These are phyloP conservation scores for Metschnikowia chrysomelidarum DNA, from an alignment of 805 yeast species.

Conservation along the genomic window DNA sequence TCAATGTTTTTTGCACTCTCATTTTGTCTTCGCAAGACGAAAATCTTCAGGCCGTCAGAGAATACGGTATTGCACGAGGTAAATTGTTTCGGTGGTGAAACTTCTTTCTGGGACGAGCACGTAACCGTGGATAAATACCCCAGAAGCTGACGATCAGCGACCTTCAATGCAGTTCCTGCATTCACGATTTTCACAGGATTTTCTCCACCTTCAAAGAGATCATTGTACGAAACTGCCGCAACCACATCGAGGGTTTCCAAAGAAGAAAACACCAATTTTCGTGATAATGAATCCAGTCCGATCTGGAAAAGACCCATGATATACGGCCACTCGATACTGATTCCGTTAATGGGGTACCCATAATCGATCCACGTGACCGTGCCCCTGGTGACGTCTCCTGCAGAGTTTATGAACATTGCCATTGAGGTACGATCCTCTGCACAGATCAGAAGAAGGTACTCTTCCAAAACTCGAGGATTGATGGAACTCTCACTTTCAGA, in stretches of 20 bases:
- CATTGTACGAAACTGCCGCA: conserved; percentile 2
- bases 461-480: conserved; percentile 19
- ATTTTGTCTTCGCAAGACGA: conserved; percentile 5
- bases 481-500: too few relatives aligned
- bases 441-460: conserved; percentile 33
- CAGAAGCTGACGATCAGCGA: conserved; percentile 14
- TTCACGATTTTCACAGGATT: conserved; percentile 1
- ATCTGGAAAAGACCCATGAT: conserved; percentile 28
- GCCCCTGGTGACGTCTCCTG: conserved; percentile 43
- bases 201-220: not conserved
- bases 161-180: conserved; percentile 2
- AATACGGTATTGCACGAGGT: conserved; percentile 6
- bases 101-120: conserved; percentile 3
- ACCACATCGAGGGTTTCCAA: conserved; percentile 24
- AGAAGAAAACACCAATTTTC: conserved; percentile 23
- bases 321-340: conserved; percentile 37
- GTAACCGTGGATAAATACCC: conserved; percentile 2
- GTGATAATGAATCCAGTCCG: conserved; percentile 2
- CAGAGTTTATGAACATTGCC: conserved; percentile 39
- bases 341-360: conserved; percentile 37
- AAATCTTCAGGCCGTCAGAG: conserved; percentile 4
- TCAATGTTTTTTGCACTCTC: too few relatives aligned
- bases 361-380: conserved; percentile 36
- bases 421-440: conserved; percentile 34
- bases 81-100: conserved; percentile 7